Conservation (phyloP, 352 stramenopile genomes). For the Pythium biforme region DNA sequence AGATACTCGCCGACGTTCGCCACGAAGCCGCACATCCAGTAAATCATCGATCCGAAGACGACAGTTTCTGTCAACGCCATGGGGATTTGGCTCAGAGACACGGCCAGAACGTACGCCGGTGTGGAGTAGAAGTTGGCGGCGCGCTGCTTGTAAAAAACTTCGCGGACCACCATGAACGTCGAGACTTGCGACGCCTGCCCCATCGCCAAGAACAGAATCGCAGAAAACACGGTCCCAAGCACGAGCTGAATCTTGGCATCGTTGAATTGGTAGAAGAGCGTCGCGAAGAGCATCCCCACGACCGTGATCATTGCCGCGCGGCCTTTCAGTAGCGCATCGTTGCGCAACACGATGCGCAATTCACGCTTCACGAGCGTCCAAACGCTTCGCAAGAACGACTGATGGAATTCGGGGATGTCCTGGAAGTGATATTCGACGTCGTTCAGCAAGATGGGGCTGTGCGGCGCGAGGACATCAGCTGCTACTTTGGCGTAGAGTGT, state of each 20-base stretch:
- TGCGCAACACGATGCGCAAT: conserved; percentile 43
- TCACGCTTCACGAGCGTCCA: conserved; percentile 30
- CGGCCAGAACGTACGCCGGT: conserved; percentile 56
- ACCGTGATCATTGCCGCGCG: conserved; percentile 29
- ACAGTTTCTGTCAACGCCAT: conserved; percentile 47
- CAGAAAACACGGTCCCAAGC: conserved; percentile 38
- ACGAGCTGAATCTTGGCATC: conserved; percentile 28
- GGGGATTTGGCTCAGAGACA: conserved; percentile 44
- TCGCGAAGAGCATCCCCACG: conserved; percentile 29
- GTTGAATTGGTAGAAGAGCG: conserved; percentile 32
- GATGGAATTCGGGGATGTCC: conserved; percentile 15
- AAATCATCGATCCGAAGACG: conserved; percentile 66
- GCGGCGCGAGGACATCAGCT: conserved; percentile 78
- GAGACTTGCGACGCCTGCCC: conserved; percentile 54
- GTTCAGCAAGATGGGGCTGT: conserved; percentile 85
- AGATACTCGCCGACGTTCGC: conserved; percentile 38
- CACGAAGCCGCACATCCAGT: conserved; percentile 71
- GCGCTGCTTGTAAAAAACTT: conserved; percentile 69
- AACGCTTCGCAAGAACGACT: conserved; percentile 18
- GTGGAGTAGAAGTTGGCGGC: conserved; percentile 68
- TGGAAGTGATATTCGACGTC: conserved; percentile 36
- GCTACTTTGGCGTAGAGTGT: conserved; percentile 26
- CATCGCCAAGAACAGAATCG: conserved; percentile 10
- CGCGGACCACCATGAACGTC: conserved; percentile 48
- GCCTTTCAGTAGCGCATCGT: conserved; percentile 31